Base-by-base conservation (phyloP, 2,329 filamentous ascomycete species). In the Clarireedia paspali region DNA sequence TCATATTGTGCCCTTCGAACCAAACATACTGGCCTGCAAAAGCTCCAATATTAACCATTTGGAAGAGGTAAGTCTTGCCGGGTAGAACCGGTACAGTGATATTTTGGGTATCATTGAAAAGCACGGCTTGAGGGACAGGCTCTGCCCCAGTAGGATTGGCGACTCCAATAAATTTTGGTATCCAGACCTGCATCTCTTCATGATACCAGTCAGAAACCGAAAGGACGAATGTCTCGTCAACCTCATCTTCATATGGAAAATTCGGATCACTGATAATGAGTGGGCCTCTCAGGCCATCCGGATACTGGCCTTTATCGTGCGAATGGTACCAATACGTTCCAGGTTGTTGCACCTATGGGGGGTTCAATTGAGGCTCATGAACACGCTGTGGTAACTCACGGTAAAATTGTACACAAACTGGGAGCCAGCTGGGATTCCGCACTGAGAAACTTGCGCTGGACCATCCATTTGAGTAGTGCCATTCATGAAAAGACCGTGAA, bases 261-360 rank as follows among this genome's bases (percentile, higher is more conserved):
- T 76, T 66, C 0, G 74, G 74, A 60, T 83, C 80, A 34, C 78
- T 74, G 23, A 84, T 75, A 45, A 84, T 77, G 34, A 84, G 67
- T 1, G 80, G 72, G 3, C 75, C 80, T 38, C 81, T 76, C 30
- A 82, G 72, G 5, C 81, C 81, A 66, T 84, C 81, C 2, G 80
- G 79, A 59, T 83, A 84, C 60, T 81, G 77, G 6, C 74, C 76
- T 57, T 72, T 71, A 46, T 73, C 68, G 62, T 82, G 79, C 10
- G 77, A 82, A 64, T 85, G 82, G 60, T 91, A 91, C 88, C 87
- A 91, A 70, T 89, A 91, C 1, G 86, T 88, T 27, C 87, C 88
- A 0, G 84, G 77, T 72, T 89, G 85, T 49, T 82, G 67, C 14
- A 76, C 65, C 77, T 79, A 26, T 23, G 44, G 24, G 15, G 15